Conservation (phyloP, 225 moss, liverwort and hornwort genomes). For the Bryum argenteum region DNA sequence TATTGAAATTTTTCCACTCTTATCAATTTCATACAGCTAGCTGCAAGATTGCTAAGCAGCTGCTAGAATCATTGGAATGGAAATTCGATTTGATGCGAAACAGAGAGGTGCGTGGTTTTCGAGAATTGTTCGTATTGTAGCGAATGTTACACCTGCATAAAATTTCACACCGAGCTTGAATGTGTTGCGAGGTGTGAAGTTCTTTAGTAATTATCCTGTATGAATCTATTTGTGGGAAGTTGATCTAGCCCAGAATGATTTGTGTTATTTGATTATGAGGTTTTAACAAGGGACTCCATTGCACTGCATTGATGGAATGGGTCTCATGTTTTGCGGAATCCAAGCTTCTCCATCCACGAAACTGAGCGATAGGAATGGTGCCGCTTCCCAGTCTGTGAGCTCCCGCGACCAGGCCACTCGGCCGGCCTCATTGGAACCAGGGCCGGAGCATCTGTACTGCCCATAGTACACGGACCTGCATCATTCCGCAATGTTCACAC, state of each 20-base stretch:
- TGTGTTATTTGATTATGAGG: background rate
- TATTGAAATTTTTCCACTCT: too few species aligned
- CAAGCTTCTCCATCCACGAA: conserved; percentile 58
- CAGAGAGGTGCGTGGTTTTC: too few species aligned
- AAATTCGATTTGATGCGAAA: too few species aligned
- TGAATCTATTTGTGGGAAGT: background rate
- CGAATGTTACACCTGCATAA: too few species aligned
- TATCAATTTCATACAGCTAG: too few species aligned
- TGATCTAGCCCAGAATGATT: background rate
- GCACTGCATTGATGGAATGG: background rate
- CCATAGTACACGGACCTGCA: conserved; percentile 58
- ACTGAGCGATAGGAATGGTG: conserved; percentile 38
- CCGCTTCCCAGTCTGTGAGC: conserved; percentile 46
- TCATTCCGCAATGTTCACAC: background rate
- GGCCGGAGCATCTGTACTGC: conserved; percentile 54
- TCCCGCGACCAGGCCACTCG: conserved; percentile 53
- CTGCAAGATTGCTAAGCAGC: too few species aligned
- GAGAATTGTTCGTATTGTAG: too few species aligned
- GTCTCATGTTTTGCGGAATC: conserved; percentile 41
- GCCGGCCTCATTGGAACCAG: conserved; percentile 44
- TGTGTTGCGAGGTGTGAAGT: conserved; percentile 14
- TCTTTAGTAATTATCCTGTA: conserved; percentile 26
- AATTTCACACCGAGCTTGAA: too few species aligned
- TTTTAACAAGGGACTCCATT: conserved; percentile 6
- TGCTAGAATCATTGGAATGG: too few species aligned